Evolutionary conservation across 257 asterid species (phyloP).

Genomic region (Asclepias syriaca): DNA sequence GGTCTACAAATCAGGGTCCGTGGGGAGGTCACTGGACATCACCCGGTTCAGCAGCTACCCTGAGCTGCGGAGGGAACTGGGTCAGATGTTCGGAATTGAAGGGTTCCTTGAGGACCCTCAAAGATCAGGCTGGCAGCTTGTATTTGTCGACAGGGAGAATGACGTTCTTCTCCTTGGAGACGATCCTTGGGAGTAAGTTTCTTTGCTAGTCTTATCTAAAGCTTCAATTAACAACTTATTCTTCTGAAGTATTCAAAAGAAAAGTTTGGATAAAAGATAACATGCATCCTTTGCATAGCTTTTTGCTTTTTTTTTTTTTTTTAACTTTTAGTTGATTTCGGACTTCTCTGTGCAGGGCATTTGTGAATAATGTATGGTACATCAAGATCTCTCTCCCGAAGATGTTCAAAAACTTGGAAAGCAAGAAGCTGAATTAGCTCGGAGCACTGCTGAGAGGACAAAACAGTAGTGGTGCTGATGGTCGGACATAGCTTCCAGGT

Average conservation of each 20-base stretch:
- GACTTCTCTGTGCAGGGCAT: constrained; percentile 48
- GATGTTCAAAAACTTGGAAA: constrained; percentile 79
- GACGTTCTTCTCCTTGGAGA: constrained; percentile 99
- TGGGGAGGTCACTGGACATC: constrained; percentile 94
- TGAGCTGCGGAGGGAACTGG: constrained; percentile 87
- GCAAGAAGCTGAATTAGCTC: constrained; percentile 53
- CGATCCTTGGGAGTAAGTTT: constrained; percentile 97
- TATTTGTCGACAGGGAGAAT: constrained; percentile 98
- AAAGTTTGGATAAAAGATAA: neutral
- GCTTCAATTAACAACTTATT: neutral
- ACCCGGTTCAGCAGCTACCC: constrained; percentile 88
- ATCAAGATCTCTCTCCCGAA: constrained; percentile 93
- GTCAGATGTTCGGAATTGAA: constrained; percentile 83
- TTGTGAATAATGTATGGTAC: constrained; percentile 87
- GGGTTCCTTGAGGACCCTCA: constrained; percentile 97
- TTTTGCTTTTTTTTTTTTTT: neutral
- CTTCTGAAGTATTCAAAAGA: neutral
- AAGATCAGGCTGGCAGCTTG: constrained; percentile 99
- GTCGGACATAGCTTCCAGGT: constrained; percentile 49
- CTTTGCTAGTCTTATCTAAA: neutral
- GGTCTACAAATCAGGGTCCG: constrained; percentile 81
- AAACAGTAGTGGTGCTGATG: constrained; percentile 33
- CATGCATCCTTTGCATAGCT: neutral
- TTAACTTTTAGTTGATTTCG: neutral
- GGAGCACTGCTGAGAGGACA: constrained; percentile 40